Conservation (phyloP, 2,329 filamentous ascomycete genomes). For the Xenosphaeropsis pyriputrescens region DNA sequence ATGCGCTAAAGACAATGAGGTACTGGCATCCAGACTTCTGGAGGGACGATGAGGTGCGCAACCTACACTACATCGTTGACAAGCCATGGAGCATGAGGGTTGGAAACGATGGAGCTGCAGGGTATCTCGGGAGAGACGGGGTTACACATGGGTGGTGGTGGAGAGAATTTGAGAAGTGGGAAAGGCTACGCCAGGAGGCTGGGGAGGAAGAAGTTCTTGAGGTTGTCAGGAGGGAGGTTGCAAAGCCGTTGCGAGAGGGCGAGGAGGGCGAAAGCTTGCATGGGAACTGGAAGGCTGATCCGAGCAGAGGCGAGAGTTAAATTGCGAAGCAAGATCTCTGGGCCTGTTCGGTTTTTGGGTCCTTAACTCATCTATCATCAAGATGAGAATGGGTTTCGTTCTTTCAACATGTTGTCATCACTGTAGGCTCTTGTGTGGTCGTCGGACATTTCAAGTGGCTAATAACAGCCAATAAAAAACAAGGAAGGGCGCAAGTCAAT, state of each 20-base stretch:
- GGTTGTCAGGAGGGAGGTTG: constrained; percentile 3
- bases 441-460: too few species aligned
- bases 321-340: too few species aligned
- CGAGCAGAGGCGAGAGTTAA: background rate
- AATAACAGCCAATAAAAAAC: too few species aligned
- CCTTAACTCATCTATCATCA: too few species aligned
- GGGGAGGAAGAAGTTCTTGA: constrained; percentile 2
- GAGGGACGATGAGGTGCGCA: constrained; percentile 37
- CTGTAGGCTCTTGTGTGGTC: too few species aligned
- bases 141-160: constrained; percentile 40
- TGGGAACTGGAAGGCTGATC: background rate
- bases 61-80: constrained; percentile 43
- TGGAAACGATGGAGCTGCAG: constrained; percentile 19
- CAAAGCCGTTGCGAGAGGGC: background rate
- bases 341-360: too few species aligned
- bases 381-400: too few species aligned
- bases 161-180: constrained; percentile 27
- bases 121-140: constrained; percentile 30
- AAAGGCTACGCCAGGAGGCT: constrained; percentile 7
- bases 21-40: constrained; percentile 38
- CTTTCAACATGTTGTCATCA: too few species aligned
- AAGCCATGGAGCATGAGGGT: constrained; percentile 41
- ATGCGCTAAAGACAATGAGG: constrained; percentile 43
- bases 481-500: too few species aligned
- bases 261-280: too few species aligned